phyloP scores from a whole-genome alignment of 352 stramenopile genomes.

The Chrysophaeum taylorii region DNA sequence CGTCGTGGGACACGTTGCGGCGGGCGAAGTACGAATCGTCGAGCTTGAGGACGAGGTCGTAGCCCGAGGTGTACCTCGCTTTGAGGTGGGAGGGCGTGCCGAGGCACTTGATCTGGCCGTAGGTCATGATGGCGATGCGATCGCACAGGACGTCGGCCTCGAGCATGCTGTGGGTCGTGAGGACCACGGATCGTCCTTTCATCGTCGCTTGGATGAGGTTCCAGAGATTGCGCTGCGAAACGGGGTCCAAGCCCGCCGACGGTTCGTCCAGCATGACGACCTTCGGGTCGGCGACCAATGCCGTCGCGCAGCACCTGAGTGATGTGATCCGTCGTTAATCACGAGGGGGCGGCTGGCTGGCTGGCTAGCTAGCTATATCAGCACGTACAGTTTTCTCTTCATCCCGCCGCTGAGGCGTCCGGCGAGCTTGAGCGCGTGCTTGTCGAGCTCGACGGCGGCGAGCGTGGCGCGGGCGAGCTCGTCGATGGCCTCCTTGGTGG shows the following conservation, averaged over 20 bases:
- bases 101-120: constrained; percentile 43
- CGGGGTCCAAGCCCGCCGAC: constrained; percentile 62
- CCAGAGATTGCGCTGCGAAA: constrained; percentile 17
- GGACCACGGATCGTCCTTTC: constrained; percentile 37
- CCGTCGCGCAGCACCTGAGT: constrained; percentile 72
- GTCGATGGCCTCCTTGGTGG: constrained; percentile 25
- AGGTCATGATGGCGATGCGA: constrained; percentile 82
- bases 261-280: constrained; percentile 78
- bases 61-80: constrained; percentile 30
- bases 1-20: no score
- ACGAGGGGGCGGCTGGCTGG: no score
- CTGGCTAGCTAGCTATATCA: no score
- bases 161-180: constrained; percentile 91
- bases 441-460: constrained; percentile 28
- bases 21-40: no score
- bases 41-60: constrained; percentile 22
- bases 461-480: constrained; percentile 24
- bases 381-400: constrained; percentile 71
- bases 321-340: no score
- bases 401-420: constrained; percentile 60
- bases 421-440: constrained; percentile 32
- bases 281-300: constrained; percentile 58
- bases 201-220: constrained; percentile 1
- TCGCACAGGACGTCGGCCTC: constrained; percentile 85
- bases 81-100: constrained; percentile 46